These are phyloP conservation scores for Sarocladium strictum DNA, from an alignment of 2,329 filamentous ascomycete genomes.

Conservation along the genomic window DNA sequence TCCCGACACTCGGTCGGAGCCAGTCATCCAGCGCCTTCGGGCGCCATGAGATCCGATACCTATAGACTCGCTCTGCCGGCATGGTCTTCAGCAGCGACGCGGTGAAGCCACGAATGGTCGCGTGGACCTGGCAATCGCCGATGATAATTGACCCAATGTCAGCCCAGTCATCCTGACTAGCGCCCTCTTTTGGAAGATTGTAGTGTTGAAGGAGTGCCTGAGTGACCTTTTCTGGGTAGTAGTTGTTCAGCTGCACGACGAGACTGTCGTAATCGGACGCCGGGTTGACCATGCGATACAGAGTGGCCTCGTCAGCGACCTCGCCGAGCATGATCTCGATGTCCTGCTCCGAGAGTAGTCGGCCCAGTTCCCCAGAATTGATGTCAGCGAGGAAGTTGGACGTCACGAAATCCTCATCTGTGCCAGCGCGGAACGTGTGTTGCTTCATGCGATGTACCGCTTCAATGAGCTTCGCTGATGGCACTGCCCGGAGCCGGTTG, in stretches of 20 bases:
- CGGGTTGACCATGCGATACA: constrained; percentile 3
- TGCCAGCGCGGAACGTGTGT: constrained; percentile 7
- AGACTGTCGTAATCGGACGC: not conserved
- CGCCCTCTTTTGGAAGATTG: not conserved
- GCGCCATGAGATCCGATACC: not conserved
- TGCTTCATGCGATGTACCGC: not conserved
- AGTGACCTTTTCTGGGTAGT: not conserved
- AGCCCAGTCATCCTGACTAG: not conserved
- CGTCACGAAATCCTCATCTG: not conserved
- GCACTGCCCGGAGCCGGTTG: not conserved
- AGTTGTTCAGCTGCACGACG: not conserved
- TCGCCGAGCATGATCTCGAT: not conserved
- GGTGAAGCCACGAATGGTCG: not conserved
- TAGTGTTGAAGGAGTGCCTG: not conserved
- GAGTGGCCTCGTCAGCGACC: not conserved
- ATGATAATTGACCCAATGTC: constrained; percentile 3
- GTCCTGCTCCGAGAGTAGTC: not conserved
- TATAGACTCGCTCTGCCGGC: not conserved
- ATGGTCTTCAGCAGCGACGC: not conserved
- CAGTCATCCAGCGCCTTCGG: not conserved
- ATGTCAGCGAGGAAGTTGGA: not conserved
- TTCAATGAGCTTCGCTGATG: not conserved
- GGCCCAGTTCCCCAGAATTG: not conserved
- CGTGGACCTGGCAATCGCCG: constrained; percentile 1
- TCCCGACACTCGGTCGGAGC: not conserved